Evolutionary conservation across 768 basidiomycete species (phyloP), one percentile per base, ranked within the genome.

Genomic region (Boletellus sp.): DNA sequence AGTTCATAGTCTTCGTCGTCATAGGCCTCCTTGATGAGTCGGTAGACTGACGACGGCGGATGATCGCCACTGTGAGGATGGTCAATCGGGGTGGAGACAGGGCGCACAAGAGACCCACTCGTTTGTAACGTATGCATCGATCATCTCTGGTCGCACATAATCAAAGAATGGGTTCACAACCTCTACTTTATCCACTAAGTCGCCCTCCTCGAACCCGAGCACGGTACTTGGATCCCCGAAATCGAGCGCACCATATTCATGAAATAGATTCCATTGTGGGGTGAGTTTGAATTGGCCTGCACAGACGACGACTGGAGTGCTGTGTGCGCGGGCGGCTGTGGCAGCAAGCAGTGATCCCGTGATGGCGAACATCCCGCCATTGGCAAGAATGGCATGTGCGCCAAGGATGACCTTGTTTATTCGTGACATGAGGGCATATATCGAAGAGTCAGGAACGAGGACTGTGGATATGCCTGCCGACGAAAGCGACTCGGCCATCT

Each of bases 241-340:
- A 72, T 88, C 93, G 54, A 84, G 78, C 48, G 89, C 88, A 24
- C 84, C 88, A 58, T 89, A 88, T 65, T 90, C 86, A 56, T 90
- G 87, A 66, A 91, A 90, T 48, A 90, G 68, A 67, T 91, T 90
- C 87, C 91, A 94, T 23, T 86, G 69, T 9, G 94, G 94, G 7
- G 93, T 94, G 56, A 98, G 74, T 66, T 99, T 99, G 74, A 94
- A 99, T 69, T 96, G 94, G 3, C 95, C 96, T 3, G 91, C 87
- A 61, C 90, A 92, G 12, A 96, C 89, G 33, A 95, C 89, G 38
- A 97, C 88, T 0, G 93, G 93, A 17, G 91, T 94, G 60, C 87
- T 83, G 71, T 96, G 93, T 24, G 85, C 87, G 49, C 83, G 83
- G 32, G 94, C 94, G 42, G 94, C 93, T 20, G 87, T 82, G 4